These are phyloP conservation scores for Stevia rebaudiana DNA, from an alignment of 140 eudicot genomes.

Conservation along the genomic window DNA sequence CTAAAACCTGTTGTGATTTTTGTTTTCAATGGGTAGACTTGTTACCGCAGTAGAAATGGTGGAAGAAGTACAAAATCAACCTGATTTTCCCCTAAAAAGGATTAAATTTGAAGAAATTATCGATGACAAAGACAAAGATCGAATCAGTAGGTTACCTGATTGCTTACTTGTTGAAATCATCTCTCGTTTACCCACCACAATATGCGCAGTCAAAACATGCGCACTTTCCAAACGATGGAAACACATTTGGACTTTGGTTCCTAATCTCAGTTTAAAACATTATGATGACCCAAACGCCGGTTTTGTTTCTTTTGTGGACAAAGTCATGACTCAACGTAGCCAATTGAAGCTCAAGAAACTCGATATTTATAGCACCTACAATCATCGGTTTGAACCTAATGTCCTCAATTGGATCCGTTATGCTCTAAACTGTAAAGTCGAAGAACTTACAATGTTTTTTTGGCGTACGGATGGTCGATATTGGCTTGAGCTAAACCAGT, in stretches of 20 bases:
- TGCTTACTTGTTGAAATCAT: conserved; percentile 19
- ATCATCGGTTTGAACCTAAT: background rate
- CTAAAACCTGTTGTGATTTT: no score
- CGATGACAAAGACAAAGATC: conserved; percentile 1
- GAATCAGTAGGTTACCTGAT: conserved; percentile 20
- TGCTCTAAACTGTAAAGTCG: conserved; percentile 1
- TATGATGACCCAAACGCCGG: background rate
- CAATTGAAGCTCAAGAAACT: conserved; percentile 11
- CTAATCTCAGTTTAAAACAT: background rate
- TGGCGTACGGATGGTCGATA: background rate
- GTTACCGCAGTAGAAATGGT: conserved; percentile 11
- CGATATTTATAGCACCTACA: background rate
- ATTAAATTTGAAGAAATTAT: background rate
- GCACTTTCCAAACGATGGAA: conserved; percentile 21
- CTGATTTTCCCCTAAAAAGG: background rate
- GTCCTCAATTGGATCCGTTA: conserved; percentile 16
- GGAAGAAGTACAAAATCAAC: conserved; percentile 11
- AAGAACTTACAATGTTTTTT: background rate
- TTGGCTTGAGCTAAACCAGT: conserved; percentile 1
- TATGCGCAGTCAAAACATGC: conserved; percentile 8
- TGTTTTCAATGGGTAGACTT: no score
- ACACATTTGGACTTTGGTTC: conserved; percentile 13
- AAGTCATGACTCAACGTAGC: conserved; percentile 15
- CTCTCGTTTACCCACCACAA: conserved; percentile 19
- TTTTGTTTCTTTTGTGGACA: conserved; percentile 4